Conservation (phyloP, 495 filamentous ascomycete genomes). For the Tricharina praecox region DNA sequence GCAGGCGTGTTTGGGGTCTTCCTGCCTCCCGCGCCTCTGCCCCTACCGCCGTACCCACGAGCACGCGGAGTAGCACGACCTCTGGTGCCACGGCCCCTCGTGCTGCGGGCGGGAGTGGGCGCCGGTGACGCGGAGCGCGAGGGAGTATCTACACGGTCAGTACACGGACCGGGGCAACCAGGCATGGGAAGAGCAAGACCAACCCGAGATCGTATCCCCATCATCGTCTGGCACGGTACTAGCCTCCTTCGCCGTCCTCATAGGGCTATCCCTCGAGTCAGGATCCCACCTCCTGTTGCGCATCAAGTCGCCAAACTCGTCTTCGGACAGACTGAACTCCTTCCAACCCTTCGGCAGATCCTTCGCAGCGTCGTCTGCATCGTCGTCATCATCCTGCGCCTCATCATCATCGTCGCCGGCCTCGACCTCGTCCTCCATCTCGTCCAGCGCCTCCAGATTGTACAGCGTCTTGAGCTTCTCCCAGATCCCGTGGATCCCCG, state of each 20-base stretch:
- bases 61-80: constrained; percentile 15
- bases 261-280: constrained; percentile 41
- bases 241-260: constrained; percentile 27
- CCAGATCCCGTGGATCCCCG: constrained; percentile 81
- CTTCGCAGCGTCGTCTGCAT: too few species aligned
- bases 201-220: constrained; percentile 15
- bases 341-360: constrained; percentile 38
- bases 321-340: constrained; percentile 59
- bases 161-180: not conserved
- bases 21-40: not conserved
- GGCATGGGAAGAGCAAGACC: constrained; percentile 15
- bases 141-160: constrained; percentile 23
- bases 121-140: constrained; percentile 32
- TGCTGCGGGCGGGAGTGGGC: constrained; percentile 31
- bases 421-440: constrained; percentile 51
- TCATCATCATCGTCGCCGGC: too few species aligned
- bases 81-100: constrained; percentile 14
- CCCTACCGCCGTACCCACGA: constrained; percentile 15
- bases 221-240: constrained; percentile 24
- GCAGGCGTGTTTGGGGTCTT: not conserved
- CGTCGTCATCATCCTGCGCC: not conserved
- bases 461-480: constrained; percentile 67
- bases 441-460: constrained; percentile 75
- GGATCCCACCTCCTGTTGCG: constrained; percentile 47
- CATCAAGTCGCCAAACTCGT: constrained; percentile 62